Base-by-base conservation (phyloP, 2,329 filamentous ascomycete species). In the Cladosporium sphaerospermum region DNA sequence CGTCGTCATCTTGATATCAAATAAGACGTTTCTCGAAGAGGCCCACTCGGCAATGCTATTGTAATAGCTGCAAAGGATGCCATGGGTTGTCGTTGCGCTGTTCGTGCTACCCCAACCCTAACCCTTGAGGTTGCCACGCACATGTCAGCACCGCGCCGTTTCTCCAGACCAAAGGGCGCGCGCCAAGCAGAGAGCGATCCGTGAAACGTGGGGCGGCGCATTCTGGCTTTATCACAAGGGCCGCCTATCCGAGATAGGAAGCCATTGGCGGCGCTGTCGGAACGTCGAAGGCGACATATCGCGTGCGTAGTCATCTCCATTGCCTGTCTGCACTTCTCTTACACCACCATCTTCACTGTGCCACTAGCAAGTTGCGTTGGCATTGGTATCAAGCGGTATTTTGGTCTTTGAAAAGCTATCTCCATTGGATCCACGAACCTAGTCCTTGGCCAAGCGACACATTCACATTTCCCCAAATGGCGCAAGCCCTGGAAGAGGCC, bases 401-500 rank as follows among this genome's bases (percentile, higher is more conserved):
- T 5, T n/a, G n/a, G 6, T 2, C 36, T 9, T n/a, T 16, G 8
- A 9, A 8, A 14, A 28, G 23, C 23, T 16, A 39, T 39, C 16
- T 39, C 36, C n/a, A 14, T 39, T 39, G 13, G 3, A 9, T 39
- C 36, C 1, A 39, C 16, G n/a, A 3, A 14, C 36, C 10, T 39
- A 16, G 36, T 14, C 7, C 36, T 39, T 39, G 9, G 40, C 8
- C 16, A 23, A 13, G 13, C 11, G 37, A 50, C 32, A 43, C 41
- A 51, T n/a, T 19, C 19, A 28, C 37, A 34, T 31, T 1, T 59
- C 13, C 36, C n/a, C 36, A 68, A 10, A 69, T 69, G 67, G 63
- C 65, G 18, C 71, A 72, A 34, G 63, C 62, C 42, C 56, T 64
- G 54, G 67, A 70, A 55, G 73, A 74, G 54, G 61, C 73, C 23